Evolutionary conservation across 352 stramenopile genomes (phyloP), one percentile per base, ranked within the genome.

Genomic region (Pythium phragmitis): DNA sequence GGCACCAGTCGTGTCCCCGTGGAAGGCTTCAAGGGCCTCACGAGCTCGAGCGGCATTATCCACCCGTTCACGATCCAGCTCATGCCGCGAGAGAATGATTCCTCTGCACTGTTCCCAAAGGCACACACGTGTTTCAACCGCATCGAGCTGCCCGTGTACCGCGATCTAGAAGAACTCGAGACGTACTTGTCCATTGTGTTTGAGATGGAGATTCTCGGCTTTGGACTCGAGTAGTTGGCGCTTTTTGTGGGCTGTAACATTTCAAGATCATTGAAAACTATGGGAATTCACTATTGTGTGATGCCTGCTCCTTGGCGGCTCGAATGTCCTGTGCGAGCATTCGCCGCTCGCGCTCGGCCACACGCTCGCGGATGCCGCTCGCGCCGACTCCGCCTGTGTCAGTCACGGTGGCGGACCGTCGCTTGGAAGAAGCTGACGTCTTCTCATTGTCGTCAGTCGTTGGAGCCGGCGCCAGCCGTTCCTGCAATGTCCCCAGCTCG

Each of bases 1-100:
- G 97, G 97, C 2, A 98, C 92, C 17, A 97, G 88, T 8, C 98
- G 98, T 57, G 96, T 99, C 5, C 83, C 85, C 17, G 85, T 96
- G 7, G 83, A 94, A 56, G 82, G 83, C 0, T 96, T 96, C 63
- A 83, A 79, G 58, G 82, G 79, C 1, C 76, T 96, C 17, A 93
- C 76, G 17, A 94, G 86, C 57, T 82, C 81, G 4, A 92, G 86
- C 43, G 87, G 87, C 7, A 89, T 91, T 55, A 83, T 92, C 23
- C 82, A 94, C 58, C 69, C 65, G 12, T 96, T 96, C 57, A 92
- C 82, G 34, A 62, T 96, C 42, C 84, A 94, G 69, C 71, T 94
- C 26, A 61, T 94, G 1, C 70, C 72, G 6, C 62, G 63, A 3
- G 84, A 79, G 2, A 71, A 69, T 5, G 79, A 81, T 4, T 68